Evolutionary conservation across 2,329 filamentous ascomycete species (phyloP).

Genomic region (Sarocladium brachiariae): DNA sequence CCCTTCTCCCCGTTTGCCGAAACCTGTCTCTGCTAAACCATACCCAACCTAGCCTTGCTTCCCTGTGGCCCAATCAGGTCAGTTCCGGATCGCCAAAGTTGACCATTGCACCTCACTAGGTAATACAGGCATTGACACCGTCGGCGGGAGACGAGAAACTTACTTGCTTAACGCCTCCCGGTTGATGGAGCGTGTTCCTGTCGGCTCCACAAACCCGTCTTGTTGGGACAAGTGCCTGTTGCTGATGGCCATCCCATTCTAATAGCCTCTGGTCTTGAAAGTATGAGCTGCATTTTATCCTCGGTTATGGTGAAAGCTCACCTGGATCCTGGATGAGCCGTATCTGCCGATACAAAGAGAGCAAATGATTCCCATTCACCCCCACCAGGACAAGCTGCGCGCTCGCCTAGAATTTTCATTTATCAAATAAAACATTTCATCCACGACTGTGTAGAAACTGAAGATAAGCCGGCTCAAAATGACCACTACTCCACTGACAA

Average conservation of each 20-base stretch:
- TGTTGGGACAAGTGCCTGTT: not conserved
- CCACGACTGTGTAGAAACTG: no score
- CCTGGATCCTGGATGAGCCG: not conserved
- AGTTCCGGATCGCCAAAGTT: not conserved
- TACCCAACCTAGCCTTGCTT: not conserved
- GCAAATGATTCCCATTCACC: conserved; percentile 9
- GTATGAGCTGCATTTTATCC: not conserved
- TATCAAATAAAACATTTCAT: no score
- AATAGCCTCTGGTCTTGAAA: not conserved
- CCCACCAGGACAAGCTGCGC: conserved; percentile 6
- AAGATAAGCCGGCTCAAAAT: no score
- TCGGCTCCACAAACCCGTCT: not conserved
- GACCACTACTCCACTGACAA: no score
- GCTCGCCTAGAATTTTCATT: conserved; percentile 12
- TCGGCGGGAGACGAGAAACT: not conserved
- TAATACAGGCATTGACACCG: not conserved
- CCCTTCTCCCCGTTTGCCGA: conserved; percentile 6
- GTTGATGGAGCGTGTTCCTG: not conserved
- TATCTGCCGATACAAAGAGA: conserved; percentile 1
- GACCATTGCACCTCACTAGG: not conserved
- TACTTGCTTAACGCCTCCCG: not conserved
- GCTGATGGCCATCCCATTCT: no score
- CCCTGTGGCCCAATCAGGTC: not conserved
- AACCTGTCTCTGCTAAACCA: not conserved
- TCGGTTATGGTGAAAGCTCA: conserved; percentile 2